These are phyloP conservation scores for Mycena indigotica DNA, from an alignment of 768 basidiomycete genomes.

Conservation along the genomic window DNA sequence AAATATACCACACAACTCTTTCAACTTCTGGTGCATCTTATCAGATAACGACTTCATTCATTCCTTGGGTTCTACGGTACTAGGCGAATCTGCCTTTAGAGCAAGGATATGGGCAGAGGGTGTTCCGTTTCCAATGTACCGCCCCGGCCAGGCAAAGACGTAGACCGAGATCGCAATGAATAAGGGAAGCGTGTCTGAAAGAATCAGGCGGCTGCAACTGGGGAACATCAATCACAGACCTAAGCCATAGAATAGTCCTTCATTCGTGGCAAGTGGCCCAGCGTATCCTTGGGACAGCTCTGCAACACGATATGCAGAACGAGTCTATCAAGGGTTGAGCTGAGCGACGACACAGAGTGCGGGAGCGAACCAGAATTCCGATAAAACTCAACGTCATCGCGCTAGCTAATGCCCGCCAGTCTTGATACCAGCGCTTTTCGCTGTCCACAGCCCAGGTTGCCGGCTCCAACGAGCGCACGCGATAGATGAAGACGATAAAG, in stretches of 20 bases:
- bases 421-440: slow-evolving; percentile 47
- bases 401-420: slow-evolving; percentile 60
- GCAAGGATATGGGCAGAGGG: no score
- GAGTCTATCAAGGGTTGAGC: slow-evolving; percentile 44
- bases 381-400: slow-evolving; percentile 58
- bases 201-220: background rate
- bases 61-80: no score
- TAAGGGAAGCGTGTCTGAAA: slow-evolving; percentile 57
- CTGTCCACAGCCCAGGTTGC: slow-evolving; percentile 43
- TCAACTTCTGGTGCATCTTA: no score
- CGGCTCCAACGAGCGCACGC: slow-evolving; percentile 44
- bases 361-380: slow-evolving; percentile 58
- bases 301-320: slow-evolving; percentile 59
- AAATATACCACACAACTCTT: no score
- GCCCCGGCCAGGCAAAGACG: slow-evolving; percentile 65
- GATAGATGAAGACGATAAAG: slow-evolving; percentile 50
- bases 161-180: slow-evolving; percentile 61
- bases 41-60: no score
- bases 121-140: slow-evolving; percentile 42
- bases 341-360: background rate
- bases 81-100: no score
- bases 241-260: slow-evolving; percentile 65
- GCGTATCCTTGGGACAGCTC: slow-evolving; percentile 67
- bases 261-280: slow-evolving; percentile 58
- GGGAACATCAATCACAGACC: slow-evolving; percentile 22